Conservation (phyloP, 2,329 filamentous ascomycete genomes). For the Fusarium sterilihyphosum region DNA sequence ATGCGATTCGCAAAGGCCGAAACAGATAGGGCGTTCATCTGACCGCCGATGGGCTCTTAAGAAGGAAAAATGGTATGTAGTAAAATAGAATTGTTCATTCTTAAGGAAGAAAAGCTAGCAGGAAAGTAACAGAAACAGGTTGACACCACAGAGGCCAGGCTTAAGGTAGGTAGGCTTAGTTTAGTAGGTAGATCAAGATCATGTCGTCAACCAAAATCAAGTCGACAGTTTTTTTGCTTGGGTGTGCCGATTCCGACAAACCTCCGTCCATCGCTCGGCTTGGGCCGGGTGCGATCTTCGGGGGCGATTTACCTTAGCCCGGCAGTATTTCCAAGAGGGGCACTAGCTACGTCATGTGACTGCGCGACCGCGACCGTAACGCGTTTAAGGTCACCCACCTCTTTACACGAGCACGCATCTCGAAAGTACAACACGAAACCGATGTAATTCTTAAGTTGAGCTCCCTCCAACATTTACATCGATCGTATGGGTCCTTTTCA, state of each 20-base stretch:
- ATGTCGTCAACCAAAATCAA: conserved; percentile 38
- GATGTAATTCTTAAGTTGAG: neutral
- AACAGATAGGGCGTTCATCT: conserved; percentile 56
- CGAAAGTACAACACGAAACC: conserved; percentile 6
- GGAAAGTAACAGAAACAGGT: conserved; percentile 2
- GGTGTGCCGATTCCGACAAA: conserved; percentile 41
- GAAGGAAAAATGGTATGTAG: conserved; percentile 3
- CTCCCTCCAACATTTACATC: neutral
- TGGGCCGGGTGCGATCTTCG: conserved; percentile 38
- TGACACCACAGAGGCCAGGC: conserved; percentile 1
- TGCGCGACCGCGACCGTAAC: conserved; percentile 41
- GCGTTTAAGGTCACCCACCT: conserved; percentile 32
- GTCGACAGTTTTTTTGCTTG: conserved; percentile 41
- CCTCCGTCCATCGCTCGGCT: conserved; percentile 41
- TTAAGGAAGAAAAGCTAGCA: conserved; percentile 14
- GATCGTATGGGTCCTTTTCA: neutral
- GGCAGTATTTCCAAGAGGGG: neutral
- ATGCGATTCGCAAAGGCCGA: conserved; percentile 52
- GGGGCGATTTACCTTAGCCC: conserved; percentile 11
- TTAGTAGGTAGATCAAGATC: conserved; percentile 5
- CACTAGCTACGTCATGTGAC: conserved; percentile 44
- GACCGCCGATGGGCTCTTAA: conserved; percentile 32
- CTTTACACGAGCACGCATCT: conserved; percentile 33
- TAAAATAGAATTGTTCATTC: conserved; percentile 35
- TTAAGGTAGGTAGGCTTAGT: conserved; percentile 19